Conservation (phyloP, 2,329 filamentous ascomycete genomes). For the Aspergillus sp. region DNA sequence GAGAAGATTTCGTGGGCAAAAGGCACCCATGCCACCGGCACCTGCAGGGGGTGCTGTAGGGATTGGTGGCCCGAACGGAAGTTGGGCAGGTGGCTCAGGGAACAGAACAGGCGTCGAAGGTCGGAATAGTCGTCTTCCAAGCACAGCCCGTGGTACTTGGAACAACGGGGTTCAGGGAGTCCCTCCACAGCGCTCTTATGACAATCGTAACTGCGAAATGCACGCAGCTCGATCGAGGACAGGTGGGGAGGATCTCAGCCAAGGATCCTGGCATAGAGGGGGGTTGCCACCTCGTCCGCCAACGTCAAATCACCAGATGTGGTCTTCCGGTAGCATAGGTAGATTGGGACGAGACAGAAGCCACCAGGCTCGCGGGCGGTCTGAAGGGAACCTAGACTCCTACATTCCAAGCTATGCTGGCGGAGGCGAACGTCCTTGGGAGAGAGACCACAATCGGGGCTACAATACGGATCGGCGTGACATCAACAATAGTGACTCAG, state of each 20-base stretch:
- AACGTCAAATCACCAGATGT: slow-evolving; percentile 31
- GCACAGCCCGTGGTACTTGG: slow-evolving; percentile 34
- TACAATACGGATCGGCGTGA: slow-evolving; percentile 29
- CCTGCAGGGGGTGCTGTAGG: slow-evolving; percentile 90
- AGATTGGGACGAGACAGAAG: slow-evolving; percentile 36
- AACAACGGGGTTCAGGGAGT: slow-evolving; percentile 26
- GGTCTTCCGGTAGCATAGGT: slow-evolving; percentile 28
- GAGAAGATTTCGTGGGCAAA: slow-evolving; percentile 83
- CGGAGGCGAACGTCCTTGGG: slow-evolving; percentile 27
- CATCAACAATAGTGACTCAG: slow-evolving; percentile 16
- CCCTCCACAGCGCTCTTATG: slow-evolving; percentile 28
- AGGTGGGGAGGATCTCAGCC: slow-evolving; percentile 24
- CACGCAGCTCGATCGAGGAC: slow-evolving; percentile 22
- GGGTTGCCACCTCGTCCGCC: slow-evolving; percentile 44
- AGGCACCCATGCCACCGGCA: slow-evolving; percentile 80
- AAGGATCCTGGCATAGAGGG: slow-evolving; percentile 30
- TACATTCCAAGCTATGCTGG: slow-evolving; percentile 41
- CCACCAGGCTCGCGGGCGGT: slow-evolving; percentile 25
- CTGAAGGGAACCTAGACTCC: slow-evolving; percentile 36
- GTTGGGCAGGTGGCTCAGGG: slow-evolving; percentile 49
- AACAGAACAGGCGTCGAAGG: slow-evolving; percentile 32
- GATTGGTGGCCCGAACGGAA: slow-evolving; percentile 60
- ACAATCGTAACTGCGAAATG: slow-evolving; percentile 27
- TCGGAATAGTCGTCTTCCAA: slow-evolving; percentile 40
- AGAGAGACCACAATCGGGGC: slow-evolving; percentile 23